These are phyloP conservation scores for Cryptococcus wingfieldii DNA, from an alignment of 1,284 basidiomycete species.

Conservation along the genomic window DNA sequence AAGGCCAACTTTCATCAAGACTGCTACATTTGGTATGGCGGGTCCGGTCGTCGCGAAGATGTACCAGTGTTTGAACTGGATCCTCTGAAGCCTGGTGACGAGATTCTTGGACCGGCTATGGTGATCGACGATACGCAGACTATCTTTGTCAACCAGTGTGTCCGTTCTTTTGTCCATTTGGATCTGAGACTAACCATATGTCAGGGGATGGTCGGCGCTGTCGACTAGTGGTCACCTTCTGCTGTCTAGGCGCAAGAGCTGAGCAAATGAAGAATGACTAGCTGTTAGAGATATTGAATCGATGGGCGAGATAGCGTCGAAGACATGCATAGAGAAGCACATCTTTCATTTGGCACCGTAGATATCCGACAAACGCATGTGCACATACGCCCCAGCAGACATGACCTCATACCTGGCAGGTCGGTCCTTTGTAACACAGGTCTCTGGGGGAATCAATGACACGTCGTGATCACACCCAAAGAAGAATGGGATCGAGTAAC, in stretches of 20 bases:
- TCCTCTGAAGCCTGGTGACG: conserved; percentile 63
- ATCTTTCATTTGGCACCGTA: conserved; percentile 16
- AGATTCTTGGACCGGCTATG: conserved; percentile 51
- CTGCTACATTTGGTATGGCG: conserved; percentile 25
- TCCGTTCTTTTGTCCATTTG: conserved; percentile 48
- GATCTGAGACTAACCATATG: background rate
- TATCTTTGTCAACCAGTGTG: conserved; percentile 34
- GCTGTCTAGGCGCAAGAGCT: conserved; percentile 36
- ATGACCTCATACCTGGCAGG: conserved; percentile 61
- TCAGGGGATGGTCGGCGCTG: conserved; percentile 8
- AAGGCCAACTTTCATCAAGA: conserved; percentile 26
- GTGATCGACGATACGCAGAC: conserved; percentile 43
- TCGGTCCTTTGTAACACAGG: conserved; percentile 61
- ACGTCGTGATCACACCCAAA: conserved; percentile 45
- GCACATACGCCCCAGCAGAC: conserved; percentile 50
- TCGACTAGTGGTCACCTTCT: conserved; percentile 12
- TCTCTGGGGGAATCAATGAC: conserved; percentile 55
- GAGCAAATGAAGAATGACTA: conserved; percentile 2
- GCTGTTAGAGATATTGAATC: background rate
- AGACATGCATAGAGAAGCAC: background rate
- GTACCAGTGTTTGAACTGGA: conserved; percentile 76
- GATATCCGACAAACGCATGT: conserved; percentile 45
- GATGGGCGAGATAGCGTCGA: background rate
- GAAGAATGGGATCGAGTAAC: conserved; percentile 73
- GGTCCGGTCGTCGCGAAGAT: conserved; percentile 48